These are phyloP conservation scores for Termitomyces sp. DNA, from an alignment of 768 basidiomycete species.

Conservation along the genomic window DNA sequence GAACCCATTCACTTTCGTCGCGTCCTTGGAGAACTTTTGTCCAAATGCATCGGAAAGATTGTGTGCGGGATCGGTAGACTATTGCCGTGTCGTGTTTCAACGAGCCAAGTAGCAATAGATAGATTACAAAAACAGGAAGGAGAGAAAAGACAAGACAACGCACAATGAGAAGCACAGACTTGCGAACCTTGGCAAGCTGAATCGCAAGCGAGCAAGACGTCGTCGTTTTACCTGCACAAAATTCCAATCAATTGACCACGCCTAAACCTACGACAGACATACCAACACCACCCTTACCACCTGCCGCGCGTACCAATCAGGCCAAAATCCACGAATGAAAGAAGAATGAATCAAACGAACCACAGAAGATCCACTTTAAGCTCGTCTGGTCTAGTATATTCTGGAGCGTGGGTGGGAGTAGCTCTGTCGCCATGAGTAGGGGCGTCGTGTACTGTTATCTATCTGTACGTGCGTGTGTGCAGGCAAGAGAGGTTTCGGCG, in stretches of 20 bases:
- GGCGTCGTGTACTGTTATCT: too few species aligned
- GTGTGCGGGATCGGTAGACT: constrained; percentile 99
- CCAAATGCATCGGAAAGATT: constrained; percentile 98
- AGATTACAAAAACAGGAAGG: too few species aligned
- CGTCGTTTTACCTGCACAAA: constrained; percentile 83
- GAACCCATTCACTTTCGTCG: constrained; percentile 96
- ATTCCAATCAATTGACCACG: not conserved
- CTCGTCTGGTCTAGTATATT: constrained; percentile 91
- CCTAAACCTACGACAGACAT: constrained; percentile 23
- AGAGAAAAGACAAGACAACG: constrained; percentile 17
- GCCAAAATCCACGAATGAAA: not conserved
- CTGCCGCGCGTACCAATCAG: constrained; percentile 32
- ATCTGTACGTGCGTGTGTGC: not conserved
- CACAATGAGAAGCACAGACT: constrained; percentile 96
- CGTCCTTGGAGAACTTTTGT: constrained; percentile 99
- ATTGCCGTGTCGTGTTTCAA: not conserved
- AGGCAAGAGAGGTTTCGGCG: not conserved
- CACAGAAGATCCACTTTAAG: constrained; percentile 99
- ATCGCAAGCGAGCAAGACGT: constrained; percentile 98
- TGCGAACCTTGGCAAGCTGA: constrained; percentile 81
- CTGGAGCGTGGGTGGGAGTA: constrained; percentile 81
- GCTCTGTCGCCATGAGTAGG: constrained; percentile 49
- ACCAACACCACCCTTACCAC: constrained; percentile 99
- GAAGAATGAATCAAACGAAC: constrained; percentile 36
- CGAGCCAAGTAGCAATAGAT: too few species aligned